Evolutionary conservation across 2,329 filamentous ascomycete genomes (phyloP).

Genomic region (Epichloe elymi): DNA sequence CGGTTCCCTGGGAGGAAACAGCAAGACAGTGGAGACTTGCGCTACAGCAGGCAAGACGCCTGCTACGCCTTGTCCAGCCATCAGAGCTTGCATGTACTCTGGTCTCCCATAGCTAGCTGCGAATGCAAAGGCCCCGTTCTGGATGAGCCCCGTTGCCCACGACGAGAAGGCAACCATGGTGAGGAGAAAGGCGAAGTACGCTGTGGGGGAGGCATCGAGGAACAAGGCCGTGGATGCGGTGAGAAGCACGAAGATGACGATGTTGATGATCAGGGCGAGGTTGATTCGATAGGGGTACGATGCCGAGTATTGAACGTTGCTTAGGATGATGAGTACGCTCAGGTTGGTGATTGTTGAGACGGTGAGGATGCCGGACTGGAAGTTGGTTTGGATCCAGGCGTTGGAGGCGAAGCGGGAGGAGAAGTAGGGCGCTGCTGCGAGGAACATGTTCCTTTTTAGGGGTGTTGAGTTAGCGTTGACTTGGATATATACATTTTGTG

Average conservation of each 20-base stretch:
- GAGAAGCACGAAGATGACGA: constrained; percentile 62
- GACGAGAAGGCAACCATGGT: constrained; percentile 69
- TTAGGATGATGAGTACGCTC: constrained; percentile 59
- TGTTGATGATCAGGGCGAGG: constrained; percentile 61
- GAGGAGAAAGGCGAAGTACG: constrained; percentile 74
- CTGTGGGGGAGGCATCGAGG: constrained; percentile 45
- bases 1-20: constrained; percentile 26
- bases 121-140: constrained; percentile 91
- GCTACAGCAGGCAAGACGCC: constrained; percentile 81
- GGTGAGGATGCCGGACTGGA: constrained; percentile 79
- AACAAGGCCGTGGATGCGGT: constrained; percentile 66
- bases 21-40: constrained; percentile 72
- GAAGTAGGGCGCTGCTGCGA: constrained; percentile 90
- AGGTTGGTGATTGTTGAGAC: constrained; percentile 80
- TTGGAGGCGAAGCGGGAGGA: constrained; percentile 62
- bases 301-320: constrained; percentile 66
- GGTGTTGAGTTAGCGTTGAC: too few species aligned
- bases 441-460: constrained; percentile 73
- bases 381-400: constrained; percentile 62
- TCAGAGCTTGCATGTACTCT: constrained; percentile 91
- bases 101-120: constrained; percentile 71
- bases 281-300: constrained; percentile 84
- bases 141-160: constrained; percentile 69
- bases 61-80: constrained; percentile 86
- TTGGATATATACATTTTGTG: background rate